Base-by-base conservation (phyloP, 768 basidiomycete species). In the Hygrocybe coccinea region DNA sequence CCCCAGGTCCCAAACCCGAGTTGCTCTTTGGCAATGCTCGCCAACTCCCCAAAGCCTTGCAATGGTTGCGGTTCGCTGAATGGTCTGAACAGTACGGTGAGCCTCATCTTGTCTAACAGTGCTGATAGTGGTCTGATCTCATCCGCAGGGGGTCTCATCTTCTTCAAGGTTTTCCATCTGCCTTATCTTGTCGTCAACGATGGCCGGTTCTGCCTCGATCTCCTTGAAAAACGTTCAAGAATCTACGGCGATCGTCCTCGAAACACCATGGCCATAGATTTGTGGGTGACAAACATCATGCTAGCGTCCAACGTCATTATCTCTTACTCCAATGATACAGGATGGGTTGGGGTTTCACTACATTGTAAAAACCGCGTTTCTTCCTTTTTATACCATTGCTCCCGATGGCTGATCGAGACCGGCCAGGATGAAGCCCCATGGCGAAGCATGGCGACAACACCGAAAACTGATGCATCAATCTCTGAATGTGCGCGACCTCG, bases 171-270 rank as follows among this genome's bases (percentile, higher is more conserved):
- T 12, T 64, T 84, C 6, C 79, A 82, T 25, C 76, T 75, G 56
- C 74, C 76, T 38, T 63, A 79, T 11, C 66, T 81, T 17, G 72
- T 81, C 36, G 65, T 81, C 46, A 82, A 81, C 60, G 71, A 76
- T 2, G 65, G 73, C n/a, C 60, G 76, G 48, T 67, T 71, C 2
- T 77, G 76, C 2, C 69, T 69, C 46, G 82, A 84, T 25, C 73
- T 85, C 1, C 79, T 85, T 34, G 83, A 84, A 51, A 82, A 77
- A 57, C 72, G 79, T 12, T 80, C 77, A 25, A 61, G 68, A 15
- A 82, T 80, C 49, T 85, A 84, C 59, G 82, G 83, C 5, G 81
- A 82, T 59, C 75, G 80, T 46, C 71, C 67, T 39, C 59, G 73
- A 55, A 67, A 78, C 7, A 68, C 71, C 0, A 82, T 82, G 81